Base-by-base conservation (phyloP, 257 asterid species). In the Primulina tabacum region DNA sequence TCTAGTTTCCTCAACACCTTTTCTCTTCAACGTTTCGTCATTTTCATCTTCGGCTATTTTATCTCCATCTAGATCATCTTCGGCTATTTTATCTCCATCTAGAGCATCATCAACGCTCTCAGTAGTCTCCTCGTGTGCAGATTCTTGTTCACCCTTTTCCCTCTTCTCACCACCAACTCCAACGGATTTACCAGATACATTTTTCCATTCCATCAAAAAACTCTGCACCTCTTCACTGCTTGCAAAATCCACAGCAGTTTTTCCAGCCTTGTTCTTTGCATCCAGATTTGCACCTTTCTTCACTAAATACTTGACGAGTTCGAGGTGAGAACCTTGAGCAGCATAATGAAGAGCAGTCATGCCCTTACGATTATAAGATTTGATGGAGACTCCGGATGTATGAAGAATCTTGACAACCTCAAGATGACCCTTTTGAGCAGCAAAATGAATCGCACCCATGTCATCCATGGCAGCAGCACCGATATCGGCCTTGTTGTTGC, bases 381-480 rank as follows among this genome's bases (percentile, higher is more conserved):
- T 91, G 73, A 89, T 75, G 2, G 96, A 80, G 24, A 86, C 88
- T 47, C 97, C 97, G 14, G 84, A 78, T 50, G 85, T 33, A 57
- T 88, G 61, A 7, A 94, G 92, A 61, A 78, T 84, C 79, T 84
- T 83, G 60, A 89, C 82, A 38, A 84, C 92, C 56, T 89, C 97
- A 11, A 83, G 76, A 74, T 94, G 99, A 57, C 99, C 97, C 74
- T 89, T 91, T 72, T 94, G 99, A 30, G 97, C 91, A 9, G 97
- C 97, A 73, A 94, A 94, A 83, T 94, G 97, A 74, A 94, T 81
- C 14, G 99, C 97, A 38, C 96, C 97, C 97, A 91, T 94, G 79
- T 91, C 95, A 60, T 94, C 99, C 97, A 94, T 86, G 69, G 99
- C 99, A 9, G 99, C 95, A 76, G 97, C 99, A 40, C 97, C 82